phyloP scores from a whole-genome alignment of 1,284 basidiomycete species.

The Hymenochaete sp. region DNA sequence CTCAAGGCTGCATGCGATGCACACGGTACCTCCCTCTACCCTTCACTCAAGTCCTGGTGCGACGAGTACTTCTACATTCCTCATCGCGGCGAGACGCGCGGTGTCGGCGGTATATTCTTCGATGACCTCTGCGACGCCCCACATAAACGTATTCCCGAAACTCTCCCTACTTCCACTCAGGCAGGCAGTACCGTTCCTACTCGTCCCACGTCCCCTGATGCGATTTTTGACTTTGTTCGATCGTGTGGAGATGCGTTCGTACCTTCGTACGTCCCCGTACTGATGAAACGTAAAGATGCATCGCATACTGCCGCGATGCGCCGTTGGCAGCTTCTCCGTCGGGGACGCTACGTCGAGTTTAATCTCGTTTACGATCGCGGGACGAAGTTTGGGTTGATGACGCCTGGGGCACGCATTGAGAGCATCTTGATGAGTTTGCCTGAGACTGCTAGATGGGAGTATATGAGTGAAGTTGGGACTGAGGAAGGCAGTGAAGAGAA shows the following conservation, averaged over 20 bases:
- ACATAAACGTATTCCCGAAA: constrained; percentile 47
- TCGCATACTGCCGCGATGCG: constrained; percentile 58
- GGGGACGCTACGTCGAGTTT: constrained; percentile 92
- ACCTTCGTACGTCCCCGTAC: constrained; percentile 84
- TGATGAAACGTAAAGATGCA: constrained; percentile 43
- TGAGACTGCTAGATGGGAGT: constrained; percentile 90
- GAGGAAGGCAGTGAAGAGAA: constrained; percentile 45
- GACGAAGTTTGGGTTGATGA: constrained; percentile 83
- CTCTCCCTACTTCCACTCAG: constrained; percentile 29
- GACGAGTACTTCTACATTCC: constrained; percentile 95
- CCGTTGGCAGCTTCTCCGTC: constrained; percentile 83
- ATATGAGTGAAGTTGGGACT: constrained; percentile 73
- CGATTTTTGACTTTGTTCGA: constrained; percentile 72
- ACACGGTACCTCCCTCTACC: constrained; percentile 67
- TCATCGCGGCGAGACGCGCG: constrained; percentile 87
- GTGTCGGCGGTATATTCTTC: constrained; percentile 94
- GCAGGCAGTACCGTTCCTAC: background rate
- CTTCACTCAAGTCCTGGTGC: constrained; percentile 90
- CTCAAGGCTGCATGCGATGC: constrained; percentile 72
- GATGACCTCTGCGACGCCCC: constrained; percentile 71
- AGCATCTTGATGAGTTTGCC: constrained; percentile 91
- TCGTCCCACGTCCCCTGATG: constrained; percentile 47
- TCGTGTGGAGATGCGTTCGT: constrained; percentile 70
- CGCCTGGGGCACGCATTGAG: constrained; percentile 87
- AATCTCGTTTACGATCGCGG: constrained; percentile 86